phyloP scores from a whole-genome alignment of 139 green algal genomes.

The Trebouxia sp. region DNA sequence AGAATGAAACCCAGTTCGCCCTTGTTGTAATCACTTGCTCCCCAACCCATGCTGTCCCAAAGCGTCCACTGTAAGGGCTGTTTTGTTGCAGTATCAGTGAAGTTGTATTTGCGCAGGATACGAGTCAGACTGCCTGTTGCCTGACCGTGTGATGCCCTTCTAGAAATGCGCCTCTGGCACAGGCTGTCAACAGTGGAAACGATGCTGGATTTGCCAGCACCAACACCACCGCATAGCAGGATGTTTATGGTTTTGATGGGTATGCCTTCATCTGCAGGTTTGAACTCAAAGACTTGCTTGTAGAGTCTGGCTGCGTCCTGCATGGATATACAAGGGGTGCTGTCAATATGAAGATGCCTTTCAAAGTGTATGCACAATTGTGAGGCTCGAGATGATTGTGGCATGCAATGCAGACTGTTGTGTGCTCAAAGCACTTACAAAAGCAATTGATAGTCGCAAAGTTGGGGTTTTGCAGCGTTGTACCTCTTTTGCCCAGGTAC shows the following conservation, averaged over 20 bases:
- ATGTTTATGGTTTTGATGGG: slow-evolving; percentile 8
- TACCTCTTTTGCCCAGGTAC: not conserved
- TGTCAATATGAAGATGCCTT: too few species aligned
- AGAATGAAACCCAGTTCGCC: slow-evolving; percentile 20
- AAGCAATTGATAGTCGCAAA: too few species aligned
- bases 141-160: slow-evolving; percentile 8
- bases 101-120: slow-evolving; percentile 9
- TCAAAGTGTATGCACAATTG: too few species aligned
- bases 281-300: not conserved
- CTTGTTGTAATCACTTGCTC: not conserved
- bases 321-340: too few species aligned
- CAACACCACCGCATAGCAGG: slow-evolving; percentile 4
- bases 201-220: slow-evolving; percentile 25
- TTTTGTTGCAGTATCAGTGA: not conserved
- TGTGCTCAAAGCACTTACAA: too few species aligned
- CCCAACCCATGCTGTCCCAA: slow-evolving; percentile 23
- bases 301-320: not conserved
- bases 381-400: too few species aligned
- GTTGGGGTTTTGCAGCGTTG: too few species aligned
- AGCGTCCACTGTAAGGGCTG: not conserved
- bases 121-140: slow-evolving; percentile 17
- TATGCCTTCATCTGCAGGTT: not conserved
- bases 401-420: too few species aligned
- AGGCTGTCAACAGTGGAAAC: slow-evolving; percentile 21
- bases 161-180: not conserved